Base-by-base conservation (phyloP, 192 early-diverging fungal genomes). In the Ambispora gerdemannii region DNA sequence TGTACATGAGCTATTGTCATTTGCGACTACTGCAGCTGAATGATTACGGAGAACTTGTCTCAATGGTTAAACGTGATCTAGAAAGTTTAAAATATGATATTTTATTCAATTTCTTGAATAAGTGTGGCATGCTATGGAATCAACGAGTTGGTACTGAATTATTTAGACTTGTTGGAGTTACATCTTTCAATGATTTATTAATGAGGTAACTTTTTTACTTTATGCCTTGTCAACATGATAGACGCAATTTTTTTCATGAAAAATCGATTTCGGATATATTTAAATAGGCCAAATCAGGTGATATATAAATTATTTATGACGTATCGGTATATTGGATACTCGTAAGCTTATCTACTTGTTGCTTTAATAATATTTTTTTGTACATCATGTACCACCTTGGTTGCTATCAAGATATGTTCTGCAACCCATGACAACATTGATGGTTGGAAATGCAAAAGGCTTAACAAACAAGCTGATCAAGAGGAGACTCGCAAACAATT, bases 171-270 rank as follows among this genome's bases (percentile, higher is more conserved):
- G 91, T 97, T 73, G 96, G 98, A 56, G 92, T 95, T 1, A 89
- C 89, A 1, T 91, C 95, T 1, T 98, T 98, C 75, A 99, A 99
- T 83, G 93, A 98, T 79, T 78, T 99, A 68, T 86, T 99, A 69
- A 98, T 97, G 91, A 70, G 67, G 67, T 56, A 69, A 25, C 4
- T n/a, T 15, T 50, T 17, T 49, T 50, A 30, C 47, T 15, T 43
- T 10, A 43, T 43, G 7, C 15, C 15, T 43, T 28, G 31, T 31
- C 0, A 50, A 25, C 50, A 66, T 27, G 24, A 19, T 69, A 86
- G 98, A 51, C 92, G 94, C 64, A 97, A 97, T 84, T 99, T 97
- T 71, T 97, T 83, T 97, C 97, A 25, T 98, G 96, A 94, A 98
- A 99, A 80, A 59, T 63, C 30, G 71, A 70, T 4, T 67, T 75